Evolutionary conservation across 148 eudicot genomes (phyloP), one percentile per base, ranked within the genome.

Genomic region (Agrostemma githago): DNA sequence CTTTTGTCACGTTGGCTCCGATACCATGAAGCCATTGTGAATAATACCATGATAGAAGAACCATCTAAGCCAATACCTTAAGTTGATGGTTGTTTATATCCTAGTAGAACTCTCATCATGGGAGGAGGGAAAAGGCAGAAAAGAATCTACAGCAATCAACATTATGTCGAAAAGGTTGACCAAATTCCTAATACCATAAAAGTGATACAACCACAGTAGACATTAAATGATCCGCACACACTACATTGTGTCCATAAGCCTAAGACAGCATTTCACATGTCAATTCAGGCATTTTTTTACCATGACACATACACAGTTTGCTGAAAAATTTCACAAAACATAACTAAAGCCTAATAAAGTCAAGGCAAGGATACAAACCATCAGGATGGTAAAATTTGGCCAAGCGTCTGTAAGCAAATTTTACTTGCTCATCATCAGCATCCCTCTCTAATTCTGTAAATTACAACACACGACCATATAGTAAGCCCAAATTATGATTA

Each of bases 321-420:
- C 15, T 17, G 60, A 42, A 34, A 8, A 26, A 34, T 6, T 61
- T 58, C 51, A 10, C 14, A 59, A 41, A 57, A 34, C 0, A n/a
- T 14, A 4, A 17, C 3, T 17, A 11, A 21, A 70, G 2, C 20
- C 19, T 0, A 9, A 8, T 71, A 41, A 70, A 51, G 38, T 63
- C 62, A 76, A 84, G 82, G 67, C 40, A 62, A 72, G 74, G 75
- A 59, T 76, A 41, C 93, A 81, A 66, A 94, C 98, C 98, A 92
- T 94, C 97, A 46, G 98, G 98, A 77, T 94, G 98, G 80, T 94
- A 94, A 78, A 88, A 94, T 82, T 94, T 94, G 67, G 91, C 98
- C 87, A 94, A 82, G 60, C 95, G 89, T 82, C 97, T 84, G 72
- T 91, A 94, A 16, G 97, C 84, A 72, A 71, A 74, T 83, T 91